Conservation (phyloP, 306 rosid genomes). For the Fragaria vesca region DNA sequence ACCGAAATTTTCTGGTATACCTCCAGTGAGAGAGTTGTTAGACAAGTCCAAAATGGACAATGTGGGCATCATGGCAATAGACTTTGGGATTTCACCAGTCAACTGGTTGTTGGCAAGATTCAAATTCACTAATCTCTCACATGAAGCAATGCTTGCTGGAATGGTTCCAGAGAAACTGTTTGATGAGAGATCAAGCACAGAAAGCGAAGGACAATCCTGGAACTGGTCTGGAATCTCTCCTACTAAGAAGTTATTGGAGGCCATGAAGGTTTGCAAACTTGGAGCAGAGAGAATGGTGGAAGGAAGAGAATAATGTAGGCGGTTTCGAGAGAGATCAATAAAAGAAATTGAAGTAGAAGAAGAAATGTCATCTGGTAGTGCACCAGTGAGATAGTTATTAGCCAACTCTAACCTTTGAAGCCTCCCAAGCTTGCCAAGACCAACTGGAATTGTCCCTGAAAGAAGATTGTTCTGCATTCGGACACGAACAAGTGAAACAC, state of each 20-base stretch:
- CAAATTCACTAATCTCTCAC: conserved; percentile 76
- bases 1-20: conserved; percentile 79
- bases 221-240: conserved; percentile 82
- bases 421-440: conserved; percentile 79
- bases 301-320: conserved; percentile 75
- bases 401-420: conserved; percentile 94
- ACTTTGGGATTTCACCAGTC: conserved; percentile 71
- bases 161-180: conserved; percentile 70
- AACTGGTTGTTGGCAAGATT: conserved; percentile 80
- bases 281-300: conserved; percentile 75
- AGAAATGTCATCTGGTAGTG: conserved; percentile 74
- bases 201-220: conserved; percentile 87
- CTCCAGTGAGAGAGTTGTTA: conserved; percentile 85
- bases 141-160: conserved; percentile 81
- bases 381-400: conserved; percentile 80
- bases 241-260: conserved; percentile 63
- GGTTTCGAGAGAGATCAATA: conserved; percentile 81
- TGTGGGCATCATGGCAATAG: conserved; percentile 71
- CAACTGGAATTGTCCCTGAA: conserved; percentile 71
- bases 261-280: conserved; percentile 71
- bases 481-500: conserved; percentile 77
- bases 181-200: conserved; percentile 79
- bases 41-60: conserved; percentile 86
- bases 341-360: conserved; percentile 83
- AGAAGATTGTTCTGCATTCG: conserved; percentile 84